phyloP scores from a whole-genome alignment of 2,329 filamentous ascomycete genomes.

The Penicillium sp. region DNA sequence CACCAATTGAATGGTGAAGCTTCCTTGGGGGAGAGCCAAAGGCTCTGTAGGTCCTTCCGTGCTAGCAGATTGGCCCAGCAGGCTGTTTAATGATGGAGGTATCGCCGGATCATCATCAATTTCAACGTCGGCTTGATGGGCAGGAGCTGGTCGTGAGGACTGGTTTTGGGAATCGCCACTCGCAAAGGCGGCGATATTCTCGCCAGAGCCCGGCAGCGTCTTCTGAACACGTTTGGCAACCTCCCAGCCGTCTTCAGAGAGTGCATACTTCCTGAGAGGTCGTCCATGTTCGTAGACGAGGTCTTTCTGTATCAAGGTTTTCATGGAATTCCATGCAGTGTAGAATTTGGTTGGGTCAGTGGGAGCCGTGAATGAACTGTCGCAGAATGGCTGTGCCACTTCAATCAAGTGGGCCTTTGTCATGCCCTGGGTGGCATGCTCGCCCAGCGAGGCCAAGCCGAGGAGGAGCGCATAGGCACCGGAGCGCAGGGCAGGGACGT shows the following conservation, averaged over 20 bases:
- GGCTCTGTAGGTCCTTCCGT: conserved; percentile 49
- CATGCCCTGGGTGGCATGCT: conserved; percentile 56
- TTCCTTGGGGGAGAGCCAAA: conserved; percentile 60
- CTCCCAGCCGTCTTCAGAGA: conserved; percentile 77
- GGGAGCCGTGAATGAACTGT: conserved; percentile 68
- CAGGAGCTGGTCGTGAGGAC: neutral
- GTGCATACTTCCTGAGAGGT: conserved; percentile 63
- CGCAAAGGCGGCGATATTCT: conserved; percentile 18
- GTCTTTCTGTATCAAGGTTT: conserved; percentile 69
- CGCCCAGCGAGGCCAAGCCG: conserved; percentile 60
- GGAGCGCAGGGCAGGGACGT: conserved; percentile 69
- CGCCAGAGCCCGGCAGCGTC: conserved; percentile 35
- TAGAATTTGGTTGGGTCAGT: conserved; percentile 67
- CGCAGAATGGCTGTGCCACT: conserved; percentile 67
- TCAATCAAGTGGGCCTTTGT: conserved; percentile 68
- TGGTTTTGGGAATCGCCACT: conserved; percentile 8
- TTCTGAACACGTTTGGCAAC: conserved; percentile 64
- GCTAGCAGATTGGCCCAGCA: conserved; percentile 6
- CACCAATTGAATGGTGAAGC: conserved; percentile 69
- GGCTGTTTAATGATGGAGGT: neutral
- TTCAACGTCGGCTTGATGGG: neutral
- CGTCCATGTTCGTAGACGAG: conserved; percentile 69
- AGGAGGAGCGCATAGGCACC: conserved; percentile 71
- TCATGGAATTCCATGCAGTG: conserved; percentile 82
- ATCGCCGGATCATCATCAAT: conserved; percentile 11